phyloP scores from a whole-genome alignment of 1,284 basidiomycete genomes.

The Boletellus deceptivus region DNA sequence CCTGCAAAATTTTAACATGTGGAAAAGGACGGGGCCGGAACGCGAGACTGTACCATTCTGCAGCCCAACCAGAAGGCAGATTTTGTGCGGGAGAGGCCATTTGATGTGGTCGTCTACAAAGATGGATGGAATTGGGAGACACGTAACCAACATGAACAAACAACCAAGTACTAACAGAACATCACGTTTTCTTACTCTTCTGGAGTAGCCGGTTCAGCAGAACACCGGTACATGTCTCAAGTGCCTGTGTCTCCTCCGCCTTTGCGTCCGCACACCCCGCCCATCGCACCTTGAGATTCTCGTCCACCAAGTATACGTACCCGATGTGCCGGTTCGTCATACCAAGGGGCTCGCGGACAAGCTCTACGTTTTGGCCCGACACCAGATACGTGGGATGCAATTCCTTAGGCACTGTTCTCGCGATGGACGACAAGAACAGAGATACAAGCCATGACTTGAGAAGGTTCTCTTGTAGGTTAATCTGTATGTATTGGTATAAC shows the following conservation, averaged over 20 bases:
- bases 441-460: constrained; percentile 88
- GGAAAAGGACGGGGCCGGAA: rapidly evolving
- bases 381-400: constrained; percentile 81
- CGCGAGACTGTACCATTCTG: constrained; percentile 68
- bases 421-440: constrained; percentile 76
- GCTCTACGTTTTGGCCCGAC: constrained; percentile 78
- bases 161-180: constrained; percentile 14
- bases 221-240: constrained; percentile 75
- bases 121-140: constrained; percentile 17
- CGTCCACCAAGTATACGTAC: constrained; percentile 91
- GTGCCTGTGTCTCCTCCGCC: constrained; percentile 65
- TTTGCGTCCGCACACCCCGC: constrained; percentile 87
- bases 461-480: constrained; percentile 88
- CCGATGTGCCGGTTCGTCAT: constrained; percentile 92
- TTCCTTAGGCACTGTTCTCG: constrained; percentile 59
- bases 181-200: constrained; percentile 16
- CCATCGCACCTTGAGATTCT: constrained; percentile 86
- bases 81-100: constrained; percentile 68
- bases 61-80: constrained; percentile 85
- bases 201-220: constrained; percentile 60
- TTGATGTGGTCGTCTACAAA: neutral
- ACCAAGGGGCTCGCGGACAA: constrained; percentile 77
- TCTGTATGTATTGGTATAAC: constrained; percentile 80
- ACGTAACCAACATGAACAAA: constrained; percentile 37
- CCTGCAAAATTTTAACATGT: constrained; percentile 46